phyloP scores from a whole-genome alignment of 2,329 filamentous ascomycete species.

The Byssoonygena ceratinophila region DNA sequence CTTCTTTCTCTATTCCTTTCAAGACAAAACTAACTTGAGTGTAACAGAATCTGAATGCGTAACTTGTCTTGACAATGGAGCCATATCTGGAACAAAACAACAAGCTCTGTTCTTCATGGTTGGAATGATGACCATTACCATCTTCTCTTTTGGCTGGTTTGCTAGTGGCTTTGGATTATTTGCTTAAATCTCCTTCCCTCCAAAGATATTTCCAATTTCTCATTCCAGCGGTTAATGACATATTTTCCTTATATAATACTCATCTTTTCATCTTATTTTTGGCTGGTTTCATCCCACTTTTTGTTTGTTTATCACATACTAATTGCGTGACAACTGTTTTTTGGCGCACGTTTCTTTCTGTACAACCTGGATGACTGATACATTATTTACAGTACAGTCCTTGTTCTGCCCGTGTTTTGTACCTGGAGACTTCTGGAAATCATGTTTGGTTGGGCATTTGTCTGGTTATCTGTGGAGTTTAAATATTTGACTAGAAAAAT shows the following conservation, averaged over 20 bases:
- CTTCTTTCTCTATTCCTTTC: neutral
- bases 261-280: neutral
- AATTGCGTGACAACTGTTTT: neutral
- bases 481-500: too few relatives aligned
- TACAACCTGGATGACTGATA: too few relatives aligned
- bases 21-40: neutral
- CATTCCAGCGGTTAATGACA: neutral
- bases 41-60: constrained; percentile 44
- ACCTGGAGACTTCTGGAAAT: neutral
- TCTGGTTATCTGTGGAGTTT: neutral
- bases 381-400: too few relatives aligned
- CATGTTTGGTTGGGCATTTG: neutral
- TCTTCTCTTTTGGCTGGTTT: constrained; percentile 49
- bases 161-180: constrained; percentile 32
- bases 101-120: constrained; percentile 48
- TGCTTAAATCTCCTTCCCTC: constrained; percentile 2
- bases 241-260: constrained; percentile 4
- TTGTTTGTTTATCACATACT: neutral
- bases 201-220: neutral
- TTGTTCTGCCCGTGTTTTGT: neutral
- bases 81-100: constrained; percentile 43
- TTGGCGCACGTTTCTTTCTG: neutral
- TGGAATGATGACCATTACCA: constrained; percentile 46
- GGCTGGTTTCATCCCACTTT: neutral
- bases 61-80: constrained; percentile 40